Evolutionary conservation across 257 asterid genomes (phyloP).

Genomic region (Petrea volubilis): DNA sequence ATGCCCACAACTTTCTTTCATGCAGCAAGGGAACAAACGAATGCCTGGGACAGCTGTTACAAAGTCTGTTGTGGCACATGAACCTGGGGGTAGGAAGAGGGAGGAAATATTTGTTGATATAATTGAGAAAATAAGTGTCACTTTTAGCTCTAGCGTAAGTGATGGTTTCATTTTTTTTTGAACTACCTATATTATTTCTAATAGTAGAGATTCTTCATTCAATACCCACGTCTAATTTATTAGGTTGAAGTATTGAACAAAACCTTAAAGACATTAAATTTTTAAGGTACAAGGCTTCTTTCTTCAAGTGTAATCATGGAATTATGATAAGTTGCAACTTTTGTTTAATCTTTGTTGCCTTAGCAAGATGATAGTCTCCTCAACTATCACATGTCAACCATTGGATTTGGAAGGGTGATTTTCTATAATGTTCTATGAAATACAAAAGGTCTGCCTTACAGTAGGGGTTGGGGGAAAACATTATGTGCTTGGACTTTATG

Average conservation of each 20-base stretch:
- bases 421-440: neutral
- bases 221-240: conserved; percentile 13
- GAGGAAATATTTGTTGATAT: conserved; percentile 98
- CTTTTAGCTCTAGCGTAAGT: conserved; percentile 99
- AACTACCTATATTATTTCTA: conserved; percentile 7
- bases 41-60: conserved; percentile 99
- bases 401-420: neutral
- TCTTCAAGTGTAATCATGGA: neutral
- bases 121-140: conserved; percentile 95
- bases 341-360: neutral
- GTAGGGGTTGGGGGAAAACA: neutral
- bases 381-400: neutral
- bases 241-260: conserved; percentile 4
- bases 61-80: conserved; percentile 95
- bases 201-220: conserved; percentile 9
- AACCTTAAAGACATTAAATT: conserved; percentile 2
- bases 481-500: neutral
- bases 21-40: conserved; percentile 97
- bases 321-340: neutral
- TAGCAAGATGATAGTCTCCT: neutral
- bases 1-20: conserved; percentile 27
- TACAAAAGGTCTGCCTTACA: neutral
- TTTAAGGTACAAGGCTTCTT: neutral
- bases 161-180: conserved; percentile 18
- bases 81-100: conserved; percentile 95